Evolutionary conservation across 306 rosid genomes (phyloP), one percentile per base, ranked within the genome.

Genomic region (Dicorynia guianensis): DNA sequence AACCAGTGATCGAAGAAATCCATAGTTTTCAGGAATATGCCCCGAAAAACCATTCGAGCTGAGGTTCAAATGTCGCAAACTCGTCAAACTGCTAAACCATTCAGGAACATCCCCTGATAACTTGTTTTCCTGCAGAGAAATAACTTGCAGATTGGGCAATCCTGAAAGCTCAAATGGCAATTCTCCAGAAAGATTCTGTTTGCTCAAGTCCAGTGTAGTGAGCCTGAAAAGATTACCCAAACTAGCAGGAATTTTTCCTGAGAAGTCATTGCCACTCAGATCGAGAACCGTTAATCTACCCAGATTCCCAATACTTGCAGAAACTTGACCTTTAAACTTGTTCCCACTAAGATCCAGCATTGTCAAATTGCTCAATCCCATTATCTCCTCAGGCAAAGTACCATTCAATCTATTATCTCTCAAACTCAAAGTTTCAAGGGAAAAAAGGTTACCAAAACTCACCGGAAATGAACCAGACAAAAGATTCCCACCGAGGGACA

Each of bases 111-210:
- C 87, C 38, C 97, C 97, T 40, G 90, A 88, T 17, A 93, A 66
- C 72, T 64, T 78, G 74, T 93, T 93, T 67, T 91, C 94, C 77
- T 91, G 96, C 55, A 93, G 63, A 39, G 93, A 88, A 79, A 91
- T 83, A 6, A 91, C 90, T 72, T 89, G 98, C 71, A 93, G 59
- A 85, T 86, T 91, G 5, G 98, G 98, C 67, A 93, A 79, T 12
- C 98, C 98, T 1, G 91, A 91, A 12, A 93, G 91, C 81, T 91
- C 98, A 78, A 82, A 89, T 5, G 98, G 98, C 63, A 93, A 77
- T 82, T 89, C 96, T 12, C 98, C 98, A 43, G 94, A 88, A 65
- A 93, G 85, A 64, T 80, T 93, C 77, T 88, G 93, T 64, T 83
- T 87, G 81, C 98, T 91, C 89, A 93, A 85, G 71, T 93, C 98